A percentile compares a stretch with the other conserved stretches of the same genome.
Evolutionary conservation across 2,329 filamentous ascomycete genomes (phyloP).

Genomic region (Colletotrichum australisinense): DNA sequence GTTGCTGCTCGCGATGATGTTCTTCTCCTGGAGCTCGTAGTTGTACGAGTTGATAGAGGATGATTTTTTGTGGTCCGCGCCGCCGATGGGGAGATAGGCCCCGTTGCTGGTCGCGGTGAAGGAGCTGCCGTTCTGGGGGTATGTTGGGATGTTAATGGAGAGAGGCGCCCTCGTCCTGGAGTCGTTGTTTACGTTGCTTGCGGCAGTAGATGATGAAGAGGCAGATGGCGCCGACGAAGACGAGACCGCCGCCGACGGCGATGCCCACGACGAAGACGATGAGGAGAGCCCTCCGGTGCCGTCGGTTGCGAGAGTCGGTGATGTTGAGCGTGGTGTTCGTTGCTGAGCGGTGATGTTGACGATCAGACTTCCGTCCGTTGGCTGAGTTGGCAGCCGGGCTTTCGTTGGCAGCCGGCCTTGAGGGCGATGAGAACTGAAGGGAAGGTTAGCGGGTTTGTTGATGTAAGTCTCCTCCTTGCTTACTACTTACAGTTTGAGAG

Average conservation of each 20-base stretch:
- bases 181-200: constrained; percentile 48
- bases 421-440: constrained; percentile 59
- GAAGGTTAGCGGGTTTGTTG: background rate
- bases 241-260: constrained; percentile 55
- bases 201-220: constrained; percentile 63
- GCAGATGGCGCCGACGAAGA: constrained; percentile 53
- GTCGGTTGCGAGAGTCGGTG: too few species aligned
- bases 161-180: constrained; percentile 40
- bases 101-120: constrained; percentile 36
- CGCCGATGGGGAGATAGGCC: constrained; percentile 36
- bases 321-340: too few species aligned
- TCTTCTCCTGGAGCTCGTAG: constrained; percentile 37
- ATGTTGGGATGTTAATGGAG: too few species aligned
- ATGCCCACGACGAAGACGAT: constrained; percentile 69
- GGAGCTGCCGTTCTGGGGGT: constrained; percentile 28
- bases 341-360: too few species aligned
- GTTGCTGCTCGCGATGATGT: constrained; percentile 35
- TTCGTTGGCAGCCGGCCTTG: constrained; percentile 59
- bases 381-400: too few species aligned
- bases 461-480: too few species aligned
- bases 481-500: constrained; percentile 59
- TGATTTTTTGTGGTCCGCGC: constrained; percentile 41
- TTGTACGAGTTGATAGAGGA: constrained; percentile 38
- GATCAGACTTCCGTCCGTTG: constrained; percentile 47
- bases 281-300: too few species aligned